These are phyloP conservation scores for Aspergillus sp. DNA, from an alignment of 2,329 filamentous ascomycete species.

Conservation along the genomic window DNA sequence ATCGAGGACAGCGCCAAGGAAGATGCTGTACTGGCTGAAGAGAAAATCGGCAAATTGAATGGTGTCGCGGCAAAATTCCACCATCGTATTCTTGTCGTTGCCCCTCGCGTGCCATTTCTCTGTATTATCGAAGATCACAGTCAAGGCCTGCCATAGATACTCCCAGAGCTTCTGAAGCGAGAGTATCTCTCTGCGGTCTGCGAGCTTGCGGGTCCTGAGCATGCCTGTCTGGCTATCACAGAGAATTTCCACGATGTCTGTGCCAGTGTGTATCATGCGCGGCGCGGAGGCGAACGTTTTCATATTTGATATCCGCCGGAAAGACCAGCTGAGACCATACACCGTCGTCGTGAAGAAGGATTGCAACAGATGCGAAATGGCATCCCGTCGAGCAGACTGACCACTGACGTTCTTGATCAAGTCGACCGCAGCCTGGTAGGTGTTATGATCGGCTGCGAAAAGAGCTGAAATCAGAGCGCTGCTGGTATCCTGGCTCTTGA, in stretches of 20 bases:
- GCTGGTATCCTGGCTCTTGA: constrained; percentile 57
- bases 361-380: constrained; percentile 51
- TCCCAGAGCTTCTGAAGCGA: constrained; percentile 73
- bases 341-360: constrained; percentile 49
- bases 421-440: constrained; percentile 71
- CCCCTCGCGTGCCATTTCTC: constrained; percentile 66
- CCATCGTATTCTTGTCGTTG: constrained; percentile 69
- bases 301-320: constrained; percentile 47
- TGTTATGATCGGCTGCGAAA: constrained; percentile 67
- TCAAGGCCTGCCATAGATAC: constrained; percentile 70
- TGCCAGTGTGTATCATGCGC: constrained; percentile 52
- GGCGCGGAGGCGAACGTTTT: constrained; percentile 52
- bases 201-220: constrained; percentile 49
- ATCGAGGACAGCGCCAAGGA: constrained; percentile 59
- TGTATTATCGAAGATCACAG: constrained; percentile 71
- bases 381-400: constrained; percentile 54
- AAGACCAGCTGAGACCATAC: constrained; percentile 46
- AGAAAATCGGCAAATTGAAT: constrained; percentile 88
- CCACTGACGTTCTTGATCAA: constrained; percentile 74
- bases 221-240: constrained; percentile 55
- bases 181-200: constrained; percentile 50
- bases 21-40: constrained; percentile 74
- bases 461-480: constrained; percentile 69
- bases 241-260: constrained; percentile 54
- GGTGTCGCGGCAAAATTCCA: constrained; percentile 84